Percentiles rank a stretch among this genome's conserved stretches.
Conservation (phyloP, 2,329 filamentous ascomycete species). For the Lasiodiplodia theobromae region DNA sequence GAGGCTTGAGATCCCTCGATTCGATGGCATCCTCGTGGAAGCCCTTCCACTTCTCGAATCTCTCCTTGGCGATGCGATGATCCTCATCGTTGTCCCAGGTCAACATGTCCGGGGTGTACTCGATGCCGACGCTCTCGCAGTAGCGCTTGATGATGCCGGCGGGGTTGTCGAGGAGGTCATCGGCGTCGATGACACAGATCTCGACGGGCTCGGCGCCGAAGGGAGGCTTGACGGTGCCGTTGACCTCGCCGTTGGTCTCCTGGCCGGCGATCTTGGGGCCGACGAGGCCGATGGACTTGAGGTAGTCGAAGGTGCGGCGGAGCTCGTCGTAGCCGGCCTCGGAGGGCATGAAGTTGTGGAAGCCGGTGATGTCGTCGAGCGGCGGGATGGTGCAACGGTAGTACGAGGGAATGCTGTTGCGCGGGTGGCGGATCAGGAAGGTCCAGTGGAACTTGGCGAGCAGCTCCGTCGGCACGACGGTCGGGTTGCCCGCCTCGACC, state of each 20-base stretch:
- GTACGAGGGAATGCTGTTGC: conserved; percentile 88
- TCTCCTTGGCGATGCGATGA: conserved; percentile 70
- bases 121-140: conserved; percentile 80
- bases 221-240: conserved; percentile 25
- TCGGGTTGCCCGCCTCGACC: conserved; percentile 77
- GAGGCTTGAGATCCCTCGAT: conserved; percentile 76
- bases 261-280: conserved; percentile 69
- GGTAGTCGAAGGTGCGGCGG: conserved; percentile 84
- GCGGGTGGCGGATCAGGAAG: conserved; percentile 96
- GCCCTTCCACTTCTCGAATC: conserved; percentile 96
- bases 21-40: conserved; percentile 95
- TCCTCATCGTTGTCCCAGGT: conserved; percentile 81
- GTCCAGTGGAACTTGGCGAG: conserved; percentile 89
- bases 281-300: conserved; percentile 72
- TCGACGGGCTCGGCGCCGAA: conserved; percentile 55
- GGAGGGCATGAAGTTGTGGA: conserved; percentile 82
- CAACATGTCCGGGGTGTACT: conserved; percentile 80
- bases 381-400: conserved; percentile 94
- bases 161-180: conserved; percentile 89
- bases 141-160: conserved; percentile 77
- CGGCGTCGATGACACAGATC: conserved; percentile 90
- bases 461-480: conserved; percentile 76
- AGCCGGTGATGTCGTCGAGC: conserved; percentile 80
- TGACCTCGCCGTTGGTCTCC: conserved; percentile 16
- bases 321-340: conserved; percentile 94